These are phyloP conservation scores for Colletotrichum australisinense DNA, from an alignment of 2,329 filamentous ascomycete species.

Conservation along the genomic window DNA sequence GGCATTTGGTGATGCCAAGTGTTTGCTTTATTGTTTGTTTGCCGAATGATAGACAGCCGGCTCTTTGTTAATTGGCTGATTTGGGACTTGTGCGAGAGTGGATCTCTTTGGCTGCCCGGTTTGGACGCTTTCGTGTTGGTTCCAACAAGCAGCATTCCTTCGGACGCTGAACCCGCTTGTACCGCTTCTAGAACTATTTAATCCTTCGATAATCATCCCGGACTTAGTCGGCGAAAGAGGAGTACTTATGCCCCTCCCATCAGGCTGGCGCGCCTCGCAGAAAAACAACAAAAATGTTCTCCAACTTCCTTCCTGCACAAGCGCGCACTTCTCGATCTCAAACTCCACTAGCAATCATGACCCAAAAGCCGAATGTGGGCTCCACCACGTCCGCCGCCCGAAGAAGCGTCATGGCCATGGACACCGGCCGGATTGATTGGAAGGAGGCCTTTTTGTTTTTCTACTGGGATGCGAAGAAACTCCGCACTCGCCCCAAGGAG, in stretches of 20 bases:
- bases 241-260: neutral
- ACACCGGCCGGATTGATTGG: neutral
- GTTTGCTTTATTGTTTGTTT: neutral
- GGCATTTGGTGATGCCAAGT: neutral
- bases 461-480: constrained; percentile 15
- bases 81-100: neutral
- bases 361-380: neutral
- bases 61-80: neutral
- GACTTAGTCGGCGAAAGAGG: neutral
- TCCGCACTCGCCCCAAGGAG: neutral
- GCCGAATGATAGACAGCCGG: neutral
- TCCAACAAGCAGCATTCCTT: neutral
- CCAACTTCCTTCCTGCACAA: neutral
- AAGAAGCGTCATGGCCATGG: neutral
- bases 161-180: neutral
- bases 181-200: neutral
- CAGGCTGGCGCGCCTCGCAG: neutral
- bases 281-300: neutral
- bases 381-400: no score
- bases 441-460: constrained; percentile 29
- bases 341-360: neutral
- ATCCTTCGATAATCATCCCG: neutral
- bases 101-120: neutral
- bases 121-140: neutral
- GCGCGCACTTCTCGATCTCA: no score